Percentiles rank a stretch among this genome's conserved stretches.
phyloP scores from a whole-genome alignment of 768 basidiomycete genomes.

The Dendrothele bispora region DNA sequence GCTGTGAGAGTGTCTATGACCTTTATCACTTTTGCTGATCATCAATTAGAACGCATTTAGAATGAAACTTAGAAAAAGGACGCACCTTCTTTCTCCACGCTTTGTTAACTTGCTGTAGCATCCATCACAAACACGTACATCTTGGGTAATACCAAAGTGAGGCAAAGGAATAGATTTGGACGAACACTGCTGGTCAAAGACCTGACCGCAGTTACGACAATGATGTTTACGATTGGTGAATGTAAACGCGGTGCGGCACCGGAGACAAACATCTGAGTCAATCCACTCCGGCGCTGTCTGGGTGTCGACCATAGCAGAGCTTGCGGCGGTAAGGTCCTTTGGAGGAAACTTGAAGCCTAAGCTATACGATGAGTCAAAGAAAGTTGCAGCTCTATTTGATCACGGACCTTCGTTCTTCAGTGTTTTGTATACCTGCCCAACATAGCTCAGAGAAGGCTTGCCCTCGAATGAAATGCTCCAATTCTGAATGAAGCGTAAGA shows the following conservation, averaged over 20 bases:
- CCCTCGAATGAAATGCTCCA: constrained; percentile 92
- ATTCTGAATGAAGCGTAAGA: constrained; percentile 81
- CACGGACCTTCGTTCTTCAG: constrained; percentile 71
- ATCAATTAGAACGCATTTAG: background rate
- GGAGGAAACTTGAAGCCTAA: constrained; percentile 86
- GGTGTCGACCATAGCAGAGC: constrained; percentile 87
- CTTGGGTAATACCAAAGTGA: constrained; percentile 89
- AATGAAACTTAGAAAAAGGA: constrained; percentile 4
- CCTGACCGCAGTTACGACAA: constrained; percentile 95
- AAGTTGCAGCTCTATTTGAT: background rate
- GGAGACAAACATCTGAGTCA: constrained; percentile 91
- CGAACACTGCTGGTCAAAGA: constrained; percentile 94
- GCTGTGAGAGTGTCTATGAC: constrained; percentile 55
- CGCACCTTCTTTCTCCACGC: constrained; percentile 60
- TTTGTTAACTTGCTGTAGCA: constrained; percentile 79
- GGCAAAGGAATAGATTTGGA: constrained; percentile 83
- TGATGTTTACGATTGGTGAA: constrained; percentile 99
- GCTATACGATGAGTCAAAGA: too few relatives aligned
- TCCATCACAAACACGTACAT: constrained; percentile 91
- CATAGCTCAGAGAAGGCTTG: constrained; percentile 70
- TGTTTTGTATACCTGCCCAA: constrained; percentile 77
- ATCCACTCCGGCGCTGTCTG: constrained; percentile 96
- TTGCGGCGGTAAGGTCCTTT: constrained; percentile 65
- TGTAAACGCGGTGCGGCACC: constrained; percentile 87
- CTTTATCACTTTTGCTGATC: constrained; percentile 38